Evolutionary conservation across 2,329 filamentous ascomycete genomes (phyloP), one percentile per base, ranked within the genome.

Genomic region (Fusarium sp.): DNA sequence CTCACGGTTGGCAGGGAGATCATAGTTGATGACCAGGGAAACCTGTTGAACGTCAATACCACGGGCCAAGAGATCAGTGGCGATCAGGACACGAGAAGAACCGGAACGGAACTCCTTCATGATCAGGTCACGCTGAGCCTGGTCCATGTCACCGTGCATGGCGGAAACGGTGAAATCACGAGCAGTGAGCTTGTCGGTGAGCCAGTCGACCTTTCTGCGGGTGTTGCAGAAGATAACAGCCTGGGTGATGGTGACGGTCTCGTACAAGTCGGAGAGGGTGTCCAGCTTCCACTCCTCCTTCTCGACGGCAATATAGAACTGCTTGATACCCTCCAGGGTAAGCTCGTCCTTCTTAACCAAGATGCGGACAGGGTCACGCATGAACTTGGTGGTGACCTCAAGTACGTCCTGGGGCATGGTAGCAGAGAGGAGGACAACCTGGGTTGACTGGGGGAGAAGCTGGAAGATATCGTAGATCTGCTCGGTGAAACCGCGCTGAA

Each of bases 181-280:
- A 80, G 93, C 93, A 80, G 94, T 97, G 83, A 99, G 94, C 92
- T 98, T 98, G 87, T 98, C 95, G 78, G 96, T 98, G 79, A 99
- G 93, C 96, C 96, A 99, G 89, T 99, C 96, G 81, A 99, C 96
- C 95, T 99, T 99, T 90, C 95, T 93, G 85, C 96, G 93, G 83
- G 96, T 99, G 92, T 99, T 99, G 92, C 96, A 99, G 93, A 99
- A 99, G 87, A 99, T 99, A 86, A 99, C 96, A 68, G 96, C 96
- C 86, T 99, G 96, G 79, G 96, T 99, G 81, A 98, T 99, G 83
- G 96, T 99, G 82, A 99, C 93, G 62, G 96, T 99, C 88, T 99
- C 96, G 89, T 99, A 99, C 78, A 99, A 87, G 86, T 99, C 96
- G 80, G 94, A 98, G 72, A 99, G 94, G 70, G 96, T 99, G 85